Evolutionary conservation across 2,329 filamentous ascomycete genomes (phyloP).

Genomic region (Penicillium frequentans): DNA sequence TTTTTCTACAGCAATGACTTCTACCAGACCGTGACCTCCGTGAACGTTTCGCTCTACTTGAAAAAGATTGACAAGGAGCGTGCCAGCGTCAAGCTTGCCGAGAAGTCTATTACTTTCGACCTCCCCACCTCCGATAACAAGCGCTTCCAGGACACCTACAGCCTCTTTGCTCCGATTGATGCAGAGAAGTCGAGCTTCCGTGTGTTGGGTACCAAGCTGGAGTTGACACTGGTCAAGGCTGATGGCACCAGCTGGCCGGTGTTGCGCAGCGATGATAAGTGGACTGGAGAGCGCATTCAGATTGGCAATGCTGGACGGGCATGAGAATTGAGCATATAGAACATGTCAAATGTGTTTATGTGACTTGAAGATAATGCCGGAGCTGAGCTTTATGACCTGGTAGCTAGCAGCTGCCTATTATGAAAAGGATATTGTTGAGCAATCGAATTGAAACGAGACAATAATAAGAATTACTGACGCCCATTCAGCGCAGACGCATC

Average conservation of each 20-base stretch:
- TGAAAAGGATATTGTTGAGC: not conserved
- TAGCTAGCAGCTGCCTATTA: slow-evolving; percentile 1
- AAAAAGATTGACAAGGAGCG: slow-evolving; percentile 92
- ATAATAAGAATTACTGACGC: not conserved
- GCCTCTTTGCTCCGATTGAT: slow-evolving; percentile 76
- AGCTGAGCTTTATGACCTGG: not conserved
- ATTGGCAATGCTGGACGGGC: slow-evolving; percentile 73
- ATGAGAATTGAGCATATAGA: slow-evolving; percentile 22
- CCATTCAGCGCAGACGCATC: not conserved
- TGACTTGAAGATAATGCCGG: not conserved
- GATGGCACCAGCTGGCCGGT: slow-evolving; percentile 83
- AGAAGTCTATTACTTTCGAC: slow-evolving; percentile 69
- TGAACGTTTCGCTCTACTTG: slow-evolving; percentile 90
- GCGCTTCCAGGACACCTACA: slow-evolving; percentile 72
- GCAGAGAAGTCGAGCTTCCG: slow-evolving; percentile 72
- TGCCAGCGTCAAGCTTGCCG: slow-evolving; percentile 69
- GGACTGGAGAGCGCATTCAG: slow-evolving; percentile 81
- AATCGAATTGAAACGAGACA: not conserved
- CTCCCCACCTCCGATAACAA: slow-evolving; percentile 85
- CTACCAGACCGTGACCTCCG: slow-evolving; percentile 83
- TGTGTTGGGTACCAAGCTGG: slow-evolving; percentile 85
- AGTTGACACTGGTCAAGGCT: slow-evolving; percentile 71
- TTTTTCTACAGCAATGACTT: slow-evolving; percentile 69
- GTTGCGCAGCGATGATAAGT: slow-evolving; percentile 72
- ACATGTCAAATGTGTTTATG: not conserved